These are phyloP conservation scores for Candida insectorum DNA, from an alignment of 805 yeast species.

Conservation along the genomic window DNA sequence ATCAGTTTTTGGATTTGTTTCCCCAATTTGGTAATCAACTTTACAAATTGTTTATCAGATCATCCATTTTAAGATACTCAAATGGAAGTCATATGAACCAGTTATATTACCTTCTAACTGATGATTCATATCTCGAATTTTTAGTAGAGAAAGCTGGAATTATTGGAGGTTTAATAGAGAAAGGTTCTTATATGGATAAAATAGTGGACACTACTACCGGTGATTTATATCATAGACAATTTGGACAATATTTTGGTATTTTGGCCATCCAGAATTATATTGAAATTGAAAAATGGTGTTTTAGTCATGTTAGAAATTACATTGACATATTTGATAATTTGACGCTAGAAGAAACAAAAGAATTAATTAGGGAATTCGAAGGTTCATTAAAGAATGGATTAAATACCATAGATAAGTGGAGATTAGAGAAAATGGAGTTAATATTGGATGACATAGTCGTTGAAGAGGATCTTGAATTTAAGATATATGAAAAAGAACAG, in stretches of 20 bases:
- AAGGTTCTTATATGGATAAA: conserved; percentile 3
- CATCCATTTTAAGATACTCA: conserved; percentile 4
- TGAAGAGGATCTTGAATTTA: not conserved
- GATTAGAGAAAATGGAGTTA: not conserved
- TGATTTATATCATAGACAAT: conserved; percentile 6
- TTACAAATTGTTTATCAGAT: conserved; percentile 5
- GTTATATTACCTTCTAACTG: conserved; percentile 7
- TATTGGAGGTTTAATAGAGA: conserved; percentile 5
- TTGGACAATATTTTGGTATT: conserved; percentile 17
- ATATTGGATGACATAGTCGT: not conserved
- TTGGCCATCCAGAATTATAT: conserved; percentile 6
- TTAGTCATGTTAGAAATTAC: conserved; percentile 7
- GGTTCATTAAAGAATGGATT: not conserved
- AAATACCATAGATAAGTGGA: not conserved
- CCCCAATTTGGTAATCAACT: conserved; percentile 3
- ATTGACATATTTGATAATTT: conserved; percentile 11
- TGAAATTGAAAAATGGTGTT: conserved; percentile 10
- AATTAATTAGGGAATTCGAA: conserved; percentile 7
- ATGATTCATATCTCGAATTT: conserved; percentile 9
- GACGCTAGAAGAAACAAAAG: conserved; percentile 10
- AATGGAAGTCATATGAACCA: not conserved
- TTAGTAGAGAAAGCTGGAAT: conserved; percentile 12
- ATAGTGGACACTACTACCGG: conserved; percentile 5
- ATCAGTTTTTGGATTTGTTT: not conserved
- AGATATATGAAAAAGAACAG: not conserved